These are phyloP conservation scores for Fragaria ananassa DNA, from an alignment of 306 rosid species.

Conservation along the genomic window DNA sequence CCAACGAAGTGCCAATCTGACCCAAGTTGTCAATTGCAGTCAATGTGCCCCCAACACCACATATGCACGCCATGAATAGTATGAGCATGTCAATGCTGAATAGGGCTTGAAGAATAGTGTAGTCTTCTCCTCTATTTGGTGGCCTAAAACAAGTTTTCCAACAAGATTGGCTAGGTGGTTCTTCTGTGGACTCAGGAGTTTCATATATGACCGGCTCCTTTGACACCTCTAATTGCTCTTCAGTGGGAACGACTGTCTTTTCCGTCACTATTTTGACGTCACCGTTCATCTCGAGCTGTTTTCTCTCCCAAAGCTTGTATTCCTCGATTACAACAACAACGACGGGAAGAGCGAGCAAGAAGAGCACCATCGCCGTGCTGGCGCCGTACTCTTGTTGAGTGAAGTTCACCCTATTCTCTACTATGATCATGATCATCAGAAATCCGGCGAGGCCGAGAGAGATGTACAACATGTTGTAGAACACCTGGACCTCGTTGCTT, in stretches of 20 bases:
- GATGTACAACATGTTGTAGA: slow-evolving; percentile 47
- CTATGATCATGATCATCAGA: slow-evolving; percentile 51
- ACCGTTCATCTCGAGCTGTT: not conserved
- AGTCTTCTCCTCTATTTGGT: slow-evolving; percentile 52
- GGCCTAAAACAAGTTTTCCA: slow-evolving; percentile 45
- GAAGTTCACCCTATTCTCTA: slow-evolving; percentile 29
- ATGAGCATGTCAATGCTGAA: slow-evolving; percentile 52
- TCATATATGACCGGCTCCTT: not conserved
- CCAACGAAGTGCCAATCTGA: slow-evolving; percentile 38
- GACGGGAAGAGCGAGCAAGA: slow-evolving; percentile 42
- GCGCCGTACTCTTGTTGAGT: slow-evolving; percentile 32
- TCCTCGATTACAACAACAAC: slow-evolving; percentile 44
- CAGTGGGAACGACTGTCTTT: slow-evolving; percentile 2
- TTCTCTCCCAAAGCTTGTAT: slow-evolving; percentile 26
- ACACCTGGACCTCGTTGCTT: slow-evolving; percentile 42
- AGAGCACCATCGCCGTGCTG: slow-evolving; percentile 38
- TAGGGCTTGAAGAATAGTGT: slow-evolving; percentile 53
- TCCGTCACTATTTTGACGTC: slow-evolving; percentile 26
- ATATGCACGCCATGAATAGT: slow-evolving; percentile 40
- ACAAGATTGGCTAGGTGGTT: slow-evolving; percentile 22
- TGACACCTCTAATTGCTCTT: not conserved
- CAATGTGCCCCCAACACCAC: slow-evolving; percentile 54
- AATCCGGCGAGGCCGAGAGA: slow-evolving; percentile 66
- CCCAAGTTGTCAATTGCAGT: slow-evolving; percentile 56
- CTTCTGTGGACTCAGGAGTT: not conserved